Evolutionary conservation across 2,329 filamentous ascomycete genomes (phyloP).

Genomic region (Alternaria triticina): DNA sequence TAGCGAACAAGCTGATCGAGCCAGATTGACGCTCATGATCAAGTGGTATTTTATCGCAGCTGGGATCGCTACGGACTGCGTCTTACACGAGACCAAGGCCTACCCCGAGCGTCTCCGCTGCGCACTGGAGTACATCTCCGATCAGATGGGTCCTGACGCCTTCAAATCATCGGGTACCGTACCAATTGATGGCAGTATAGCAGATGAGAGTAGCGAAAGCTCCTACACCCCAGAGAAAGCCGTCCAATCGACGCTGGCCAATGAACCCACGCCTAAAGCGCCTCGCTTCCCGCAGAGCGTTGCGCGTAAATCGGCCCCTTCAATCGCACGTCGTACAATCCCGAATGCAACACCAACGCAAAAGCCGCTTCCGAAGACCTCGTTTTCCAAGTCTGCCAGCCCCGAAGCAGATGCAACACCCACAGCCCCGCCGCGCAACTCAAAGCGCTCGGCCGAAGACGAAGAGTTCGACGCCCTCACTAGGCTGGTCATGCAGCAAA

Average conservation of each 20-base stretch:
- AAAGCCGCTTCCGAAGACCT: not conserved
- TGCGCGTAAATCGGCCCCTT: constrained; percentile 1
- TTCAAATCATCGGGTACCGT: not conserved
- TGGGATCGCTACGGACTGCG: constrained; percentile 13
- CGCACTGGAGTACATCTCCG: constrained; percentile 10
- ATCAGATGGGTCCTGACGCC: constrained; percentile 12
- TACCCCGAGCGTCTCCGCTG: constrained; percentile 11
- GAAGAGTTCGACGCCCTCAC: constrained; percentile 10
- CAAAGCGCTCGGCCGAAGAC: constrained; percentile 18
- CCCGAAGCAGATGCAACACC: not conserved
- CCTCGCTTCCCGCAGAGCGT: not conserved
- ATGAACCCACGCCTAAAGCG: not conserved
- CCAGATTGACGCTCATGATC: constrained; percentile 5
- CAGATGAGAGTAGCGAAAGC: not conserved
- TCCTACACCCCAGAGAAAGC: not conserved
- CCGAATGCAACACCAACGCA: not conserved
- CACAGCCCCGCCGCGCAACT: not conserved
- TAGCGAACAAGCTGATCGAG: constrained; percentile 3
- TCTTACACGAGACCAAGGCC: constrained; percentile 16
- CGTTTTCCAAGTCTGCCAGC: not conserved
- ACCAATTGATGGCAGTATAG: not conserved
- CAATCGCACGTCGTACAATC: not conserved
- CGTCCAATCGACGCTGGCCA: not conserved
- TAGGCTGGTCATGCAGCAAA: constrained; percentile 4
- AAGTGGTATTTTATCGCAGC: constrained; percentile 21